These are phyloP conservation scores for Diplodia seriata DNA, from an alignment of 2,329 filamentous ascomycete genomes.

Conservation along the genomic window DNA sequence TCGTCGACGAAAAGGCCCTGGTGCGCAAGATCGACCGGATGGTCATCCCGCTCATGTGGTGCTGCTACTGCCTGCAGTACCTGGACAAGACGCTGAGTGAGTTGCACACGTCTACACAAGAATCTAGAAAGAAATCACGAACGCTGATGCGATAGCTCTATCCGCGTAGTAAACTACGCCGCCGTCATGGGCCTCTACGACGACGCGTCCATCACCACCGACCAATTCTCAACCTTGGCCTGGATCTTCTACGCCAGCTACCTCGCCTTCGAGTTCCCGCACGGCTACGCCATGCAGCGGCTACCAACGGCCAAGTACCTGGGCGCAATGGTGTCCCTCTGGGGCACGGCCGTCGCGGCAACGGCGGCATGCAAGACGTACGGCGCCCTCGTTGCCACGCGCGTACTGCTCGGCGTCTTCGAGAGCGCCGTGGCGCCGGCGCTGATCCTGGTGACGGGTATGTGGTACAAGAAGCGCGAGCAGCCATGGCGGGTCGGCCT, in stretches of 20 bases:
- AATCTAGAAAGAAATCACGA: too few relatives aligned
- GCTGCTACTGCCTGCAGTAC: conserved; percentile 43
- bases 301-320: conserved; percentile 63
- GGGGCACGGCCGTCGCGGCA: conserved; percentile 57
- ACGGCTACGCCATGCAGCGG: conserved; percentile 60
- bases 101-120: too few relatives aligned
- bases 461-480: conserved; percentile 63
- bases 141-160: conserved; percentile 26
- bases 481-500: conserved; percentile 68
- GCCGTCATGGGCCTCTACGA: conserved; percentile 52
- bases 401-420: conserved; percentile 61
- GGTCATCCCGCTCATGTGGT: conserved; percentile 38
- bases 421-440: conserved; percentile 62
- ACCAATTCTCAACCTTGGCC: conserved; percentile 47
- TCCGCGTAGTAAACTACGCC: conserved; percentile 48
- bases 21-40: conserved; percentile 40
- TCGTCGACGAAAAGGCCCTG: conserved; percentile 37
- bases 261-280: conserved; percentile 49
- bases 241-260: conserved; percentile 49
- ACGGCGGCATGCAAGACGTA: conserved; percentile 61
- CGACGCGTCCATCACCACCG: conserved; percentile 45
- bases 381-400: conserved; percentile 56
- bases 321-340: conserved; percentile 52
- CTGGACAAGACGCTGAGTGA: conserved; percentile 41
- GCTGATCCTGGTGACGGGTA: conserved; percentile 62